Base-by-base conservation (phyloP, 2,329 filamentous ascomycete genomes). In the Thermothelomyces thermophilus region DNA sequence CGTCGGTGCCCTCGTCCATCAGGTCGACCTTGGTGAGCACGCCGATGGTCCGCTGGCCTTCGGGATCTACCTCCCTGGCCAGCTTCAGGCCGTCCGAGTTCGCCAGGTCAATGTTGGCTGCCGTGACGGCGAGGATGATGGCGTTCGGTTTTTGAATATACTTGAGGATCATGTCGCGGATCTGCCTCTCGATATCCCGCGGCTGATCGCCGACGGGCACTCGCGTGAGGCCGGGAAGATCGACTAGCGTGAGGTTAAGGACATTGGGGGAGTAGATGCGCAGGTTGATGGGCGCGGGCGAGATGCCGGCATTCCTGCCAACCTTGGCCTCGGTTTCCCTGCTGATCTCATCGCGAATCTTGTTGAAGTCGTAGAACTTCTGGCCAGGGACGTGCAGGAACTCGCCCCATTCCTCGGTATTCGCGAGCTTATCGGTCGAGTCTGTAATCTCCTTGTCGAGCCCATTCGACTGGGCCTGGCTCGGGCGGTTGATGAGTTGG, bases 181-280 rank as follows among this genome's bases (percentile, higher is more conserved):
- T 98, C 72, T 98, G 93, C 62, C 83, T 82, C 76, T 97, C 91
- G 62, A 97, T 97, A 73, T 97, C 91, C 68, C 90, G 83, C 40
- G 91, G 91, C 70, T 97, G 91, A 66, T 97, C 91, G 60, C 91
- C 91, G 33, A 97, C 90, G 8, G 91, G 91, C 49, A 97, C 91
- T 73, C 95, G 95, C 57, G 93, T 98, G 65, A 98, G 73, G 69
- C 93, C 93, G 41, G 93, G 93, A 71, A 98, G 73, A 78, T 98
- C 93, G 63, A 98, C 93, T 51, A 98, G 77, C 6, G 93, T 98
- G 60, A 98, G 77, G 50, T 94, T 98, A 54, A 98, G 82, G 67
- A 98, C 94, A 65, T 98, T 95, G 47, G 93, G 93, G 46, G 91
- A 97, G 80, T 95, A 97, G 72, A 98, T 95, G 64, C 93, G 84